Percentiles rank a stretch among this genome's conserved stretches.
These are phyloP conservation scores for Ogataea saltuana DNA, from an alignment of 805 yeast genomes.

Conservation along the genomic window DNA sequence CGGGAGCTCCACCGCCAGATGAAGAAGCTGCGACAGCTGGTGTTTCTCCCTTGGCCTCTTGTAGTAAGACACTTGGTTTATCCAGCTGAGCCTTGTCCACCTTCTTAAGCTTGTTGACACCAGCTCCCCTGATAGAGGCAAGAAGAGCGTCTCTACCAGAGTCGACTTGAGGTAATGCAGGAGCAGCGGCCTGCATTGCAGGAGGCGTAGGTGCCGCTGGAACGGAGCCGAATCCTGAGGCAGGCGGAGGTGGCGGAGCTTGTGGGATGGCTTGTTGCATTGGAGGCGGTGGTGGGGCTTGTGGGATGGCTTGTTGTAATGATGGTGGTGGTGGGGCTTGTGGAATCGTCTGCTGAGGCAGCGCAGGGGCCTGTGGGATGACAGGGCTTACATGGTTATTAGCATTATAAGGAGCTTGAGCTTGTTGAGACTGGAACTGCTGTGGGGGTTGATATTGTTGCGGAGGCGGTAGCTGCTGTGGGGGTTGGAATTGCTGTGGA, in stretches of 20 bases:
- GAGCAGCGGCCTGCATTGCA: slow-evolving; percentile 36
- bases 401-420: too few species aligned
- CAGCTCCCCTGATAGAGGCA: slow-evolving; percentile 83
- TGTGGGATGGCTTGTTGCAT: slow-evolving; percentile 26
- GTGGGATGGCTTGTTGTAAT: slow-evolving; percentile 28
- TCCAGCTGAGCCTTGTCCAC: slow-evolving; percentile 85
- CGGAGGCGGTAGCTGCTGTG: slow-evolving; percentile 9
- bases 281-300: slow-evolving; percentile 32
- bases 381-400: too few species aligned
- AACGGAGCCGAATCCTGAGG: slow-evolving; percentile 29
- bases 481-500: slow-evolving; percentile 22
- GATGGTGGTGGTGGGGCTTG: slow-evolving; percentile 9
- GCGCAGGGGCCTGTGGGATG: slow-evolving; percentile 33
- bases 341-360: slow-evolving; percentile 15
- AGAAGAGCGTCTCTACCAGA: slow-evolving; percentile 76
- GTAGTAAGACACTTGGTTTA: slow-evolving; percentile 69
- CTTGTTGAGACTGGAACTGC: too few species aligned
- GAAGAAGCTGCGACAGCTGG: slow-evolving; percentile 39
- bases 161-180: slow-evolving; percentile 47
- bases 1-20: slow-evolving; percentile 35
- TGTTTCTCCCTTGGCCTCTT: slow-evolving; percentile 68
- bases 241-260: slow-evolving; percentile 21
- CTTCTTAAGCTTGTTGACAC: slow-evolving; percentile 66
- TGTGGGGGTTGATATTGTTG: slow-evolving; percentile 9
- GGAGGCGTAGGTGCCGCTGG: slow-evolving; percentile 37